Percentiles rank a stretch among this genome's conserved stretches.
phyloP scores from a whole-genome alignment of 306 rosid species.

The Corylus heterophylla region DNA sequence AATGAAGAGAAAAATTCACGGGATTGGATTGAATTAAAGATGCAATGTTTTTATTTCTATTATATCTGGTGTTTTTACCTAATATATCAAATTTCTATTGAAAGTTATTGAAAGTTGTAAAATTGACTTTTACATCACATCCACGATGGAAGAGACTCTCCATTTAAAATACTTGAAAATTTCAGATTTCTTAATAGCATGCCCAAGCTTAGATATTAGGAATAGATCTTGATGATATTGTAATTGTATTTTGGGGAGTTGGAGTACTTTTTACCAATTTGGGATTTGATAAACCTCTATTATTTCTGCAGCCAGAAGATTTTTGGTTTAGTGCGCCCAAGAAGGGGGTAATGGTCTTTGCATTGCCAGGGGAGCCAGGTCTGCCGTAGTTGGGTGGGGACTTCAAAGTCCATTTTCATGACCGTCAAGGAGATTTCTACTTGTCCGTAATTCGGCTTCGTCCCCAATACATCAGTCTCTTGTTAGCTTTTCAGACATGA shows the following conservation, averaged over 20 bases:
- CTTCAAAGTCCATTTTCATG: conserved; percentile 92
- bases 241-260: neutral
- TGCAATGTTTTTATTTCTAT: no score
- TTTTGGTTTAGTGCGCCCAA: conserved; percentile 96
- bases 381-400: conserved; percentile 87
- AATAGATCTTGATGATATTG: conserved; percentile 22
- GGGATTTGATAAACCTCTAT: conserved; percentile 3
- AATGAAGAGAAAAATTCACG: no score
- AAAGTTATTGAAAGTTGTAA: no score
- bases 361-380: conserved; percentile 97
- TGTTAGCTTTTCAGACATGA: conserved; percentile 7
- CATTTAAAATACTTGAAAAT: no score
- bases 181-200: no score
- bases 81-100: no score
- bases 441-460: conserved; percentile 54
- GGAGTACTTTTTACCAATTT: conserved; percentile 20
- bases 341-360: conserved; percentile 98
- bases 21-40: no score
- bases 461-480: conserved; percentile 3
- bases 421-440: conserved; percentile 97
- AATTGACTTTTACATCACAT: no score
- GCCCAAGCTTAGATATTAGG: neutral
- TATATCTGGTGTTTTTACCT: no score
- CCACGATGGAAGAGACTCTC: no score
- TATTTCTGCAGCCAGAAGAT: conserved; percentile 77